These are phyloP conservation scores for Dioszegia crocea DNA, from an alignment of 768 basidiomycete species.

Conservation along the genomic window DNA sequence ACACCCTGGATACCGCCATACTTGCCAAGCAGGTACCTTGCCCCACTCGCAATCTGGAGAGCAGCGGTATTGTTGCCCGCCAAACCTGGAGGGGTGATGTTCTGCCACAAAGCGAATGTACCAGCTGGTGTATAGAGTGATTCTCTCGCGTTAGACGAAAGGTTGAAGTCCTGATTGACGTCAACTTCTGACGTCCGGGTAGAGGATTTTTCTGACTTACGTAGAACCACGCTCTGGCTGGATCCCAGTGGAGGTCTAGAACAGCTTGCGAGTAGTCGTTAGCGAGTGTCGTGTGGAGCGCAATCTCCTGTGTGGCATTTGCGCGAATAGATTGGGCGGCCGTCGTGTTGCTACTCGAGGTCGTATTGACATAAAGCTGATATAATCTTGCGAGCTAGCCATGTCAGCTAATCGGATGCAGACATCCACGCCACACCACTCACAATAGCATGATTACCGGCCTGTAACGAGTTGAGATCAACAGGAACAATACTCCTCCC, in stretches of 20 bases:
- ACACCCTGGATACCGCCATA: conserved; percentile 82
- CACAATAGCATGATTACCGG: conserved; percentile 52
- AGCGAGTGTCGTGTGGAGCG: conserved; percentile 60
- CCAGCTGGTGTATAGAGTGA: conserved; percentile 66
- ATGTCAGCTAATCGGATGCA: conserved; percentile 51
- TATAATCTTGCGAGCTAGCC: conserved; percentile 44
- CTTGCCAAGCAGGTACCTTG: conserved; percentile 57
- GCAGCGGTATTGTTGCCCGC: conserved; percentile 59
- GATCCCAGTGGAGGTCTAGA: conserved; percentile 82
- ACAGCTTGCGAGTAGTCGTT: conserved; percentile 62
- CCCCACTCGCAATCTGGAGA: conserved; percentile 66
- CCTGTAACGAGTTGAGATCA: conserved; percentile 79
- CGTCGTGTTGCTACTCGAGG: conserved; percentile 8
- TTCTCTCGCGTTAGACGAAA: conserved; percentile 64
- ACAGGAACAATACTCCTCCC: conserved; percentile 67
- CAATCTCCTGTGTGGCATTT: conserved; percentile 39
- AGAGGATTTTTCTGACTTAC: not conserved
- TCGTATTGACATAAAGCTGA: conserved; percentile 25
- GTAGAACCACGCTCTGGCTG: conserved; percentile 49
- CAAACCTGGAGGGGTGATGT: conserved; percentile 73
- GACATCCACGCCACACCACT: not conserved
- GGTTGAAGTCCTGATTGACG: conserved; percentile 63
- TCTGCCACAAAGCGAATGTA: conserved; percentile 72
- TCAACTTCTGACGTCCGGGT: not conserved
- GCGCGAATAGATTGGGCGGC: not conserved